These are phyloP conservation scores for Tulasnella sp. DNA, from an alignment of 768 basidiomycete genomes.

Conservation along the genomic window DNA sequence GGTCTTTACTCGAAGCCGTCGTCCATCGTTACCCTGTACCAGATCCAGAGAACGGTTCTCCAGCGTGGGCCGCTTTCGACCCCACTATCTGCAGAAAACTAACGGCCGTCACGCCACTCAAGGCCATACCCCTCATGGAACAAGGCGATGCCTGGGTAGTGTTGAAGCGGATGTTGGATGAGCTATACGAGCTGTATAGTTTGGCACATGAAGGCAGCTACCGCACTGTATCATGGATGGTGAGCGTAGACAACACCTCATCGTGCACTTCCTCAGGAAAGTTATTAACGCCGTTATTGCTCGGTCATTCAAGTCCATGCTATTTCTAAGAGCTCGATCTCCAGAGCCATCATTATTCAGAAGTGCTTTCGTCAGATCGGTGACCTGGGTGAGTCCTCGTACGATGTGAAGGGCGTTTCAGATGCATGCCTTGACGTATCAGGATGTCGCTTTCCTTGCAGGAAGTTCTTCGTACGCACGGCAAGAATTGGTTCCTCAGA, in stretches of 20 bases:
- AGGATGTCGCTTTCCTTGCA: no score
- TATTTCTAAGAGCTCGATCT: background rate
- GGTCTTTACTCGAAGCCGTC: conserved; percentile 2
- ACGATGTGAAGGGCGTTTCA: no score
- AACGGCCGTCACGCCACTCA: conserved; percentile 26
- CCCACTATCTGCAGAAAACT: conserved; percentile 20
- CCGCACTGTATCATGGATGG: conserved; percentile 3
- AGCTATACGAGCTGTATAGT: conserved; percentile 13
- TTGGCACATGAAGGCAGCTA: background rate
- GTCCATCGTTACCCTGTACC: background rate
- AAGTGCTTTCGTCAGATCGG: background rate
- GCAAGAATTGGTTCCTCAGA: no score
- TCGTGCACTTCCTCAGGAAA: no score
- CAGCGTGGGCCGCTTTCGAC: conserved; percentile 22
- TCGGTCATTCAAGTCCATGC: background rate
- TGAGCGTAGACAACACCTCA: no score
- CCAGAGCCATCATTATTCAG: background rate
- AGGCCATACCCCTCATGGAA: conserved; percentile 17
- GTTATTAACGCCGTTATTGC: no score
- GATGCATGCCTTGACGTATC: no score
- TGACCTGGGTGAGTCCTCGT: no score
- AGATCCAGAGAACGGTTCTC: conserved; percentile 3
- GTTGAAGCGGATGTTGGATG: conserved; percentile 18
- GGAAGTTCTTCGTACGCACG: no score
- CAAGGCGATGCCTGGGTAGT: conserved; percentile 14